phyloP scores from a whole-genome alignment of 495 filamentous ascomycete genomes.

The Beverwykella pulmonaria region DNA sequence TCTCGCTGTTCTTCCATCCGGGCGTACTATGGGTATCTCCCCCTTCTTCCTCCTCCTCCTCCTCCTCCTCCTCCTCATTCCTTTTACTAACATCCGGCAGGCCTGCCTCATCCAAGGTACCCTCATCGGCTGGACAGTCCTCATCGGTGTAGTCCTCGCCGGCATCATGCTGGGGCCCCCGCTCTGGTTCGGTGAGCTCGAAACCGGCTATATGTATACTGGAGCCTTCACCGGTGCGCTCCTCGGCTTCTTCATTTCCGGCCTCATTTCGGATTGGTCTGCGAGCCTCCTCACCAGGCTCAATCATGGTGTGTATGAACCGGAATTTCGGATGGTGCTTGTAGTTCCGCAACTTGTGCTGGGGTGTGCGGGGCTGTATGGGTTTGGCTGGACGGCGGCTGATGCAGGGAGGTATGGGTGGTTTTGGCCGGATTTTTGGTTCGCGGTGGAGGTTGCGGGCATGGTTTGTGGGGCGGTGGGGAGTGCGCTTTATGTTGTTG shows the following conservation, averaged over 20 bases:
- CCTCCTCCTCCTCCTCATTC: slow-evolving; percentile 12
- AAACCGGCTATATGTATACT: slow-evolving; percentile 86
- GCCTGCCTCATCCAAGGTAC: slow-evolving; percentile 88
- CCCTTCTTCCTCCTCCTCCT: slow-evolving; percentile 8
- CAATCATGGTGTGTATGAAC: slow-evolving; percentile 85
- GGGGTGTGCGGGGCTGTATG: slow-evolving; percentile 77
- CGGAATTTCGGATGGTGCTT: slow-evolving; percentile 83
- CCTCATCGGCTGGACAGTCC: slow-evolving; percentile 91
- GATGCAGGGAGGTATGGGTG: slow-evolving; percentile 65
- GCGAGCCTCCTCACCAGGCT: slow-evolving; percentile 68
- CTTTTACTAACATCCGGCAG: neutral
- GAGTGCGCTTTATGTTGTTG: slow-evolving; percentile 86
- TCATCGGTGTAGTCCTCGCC: slow-evolving; percentile 86
- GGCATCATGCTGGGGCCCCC: slow-evolving; percentile 80
- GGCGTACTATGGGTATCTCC: slow-evolving; percentile 73
- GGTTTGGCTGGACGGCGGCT: slow-evolving; percentile 72
- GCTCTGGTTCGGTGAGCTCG: slow-evolving; percentile 76
- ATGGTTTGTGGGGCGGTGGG: slow-evolving; percentile 91
- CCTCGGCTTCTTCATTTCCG: slow-evolving; percentile 73
- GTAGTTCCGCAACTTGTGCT: slow-evolving; percentile 79
- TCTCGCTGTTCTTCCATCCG: slow-evolving; percentile 74
- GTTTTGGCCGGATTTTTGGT: slow-evolving; percentile 76
- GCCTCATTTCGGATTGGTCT: slow-evolving; percentile 72
- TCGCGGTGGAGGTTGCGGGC: slow-evolving; percentile 66
- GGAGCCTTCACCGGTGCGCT: slow-evolving; percentile 84